Evolutionary conservation across 1,139 yeast genomes (phyloP).

Genomic region (Magnusiomyces clavatus): DNA sequence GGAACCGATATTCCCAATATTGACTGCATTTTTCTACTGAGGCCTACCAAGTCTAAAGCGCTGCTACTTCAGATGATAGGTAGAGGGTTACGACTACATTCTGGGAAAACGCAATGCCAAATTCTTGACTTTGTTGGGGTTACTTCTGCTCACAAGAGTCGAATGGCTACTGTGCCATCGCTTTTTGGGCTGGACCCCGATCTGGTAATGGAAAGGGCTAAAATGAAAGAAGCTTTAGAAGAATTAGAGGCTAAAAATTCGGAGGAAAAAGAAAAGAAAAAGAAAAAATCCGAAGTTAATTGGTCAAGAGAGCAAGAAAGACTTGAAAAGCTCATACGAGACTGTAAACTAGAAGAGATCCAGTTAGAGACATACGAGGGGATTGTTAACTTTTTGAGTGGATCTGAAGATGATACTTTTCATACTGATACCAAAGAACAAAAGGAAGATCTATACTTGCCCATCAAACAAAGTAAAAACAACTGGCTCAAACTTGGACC

Average conservation of each 20-base stretch:
- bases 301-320: constrained; percentile 3
- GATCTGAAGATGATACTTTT: neutral
- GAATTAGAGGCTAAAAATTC: constrained; percentile 6
- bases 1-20: constrained; percentile 93
- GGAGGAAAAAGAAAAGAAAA: constrained; percentile 5
- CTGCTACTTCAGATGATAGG: constrained; percentile 86
- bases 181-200: constrained; percentile 44
- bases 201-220: constrained; percentile 12
- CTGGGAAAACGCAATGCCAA: constrained; percentile 59
- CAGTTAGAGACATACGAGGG: neutral
- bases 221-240: constrained; percentile 5
- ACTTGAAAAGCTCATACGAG: neutral
- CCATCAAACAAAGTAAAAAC: too few species aligned
- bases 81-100: constrained; percentile 65
- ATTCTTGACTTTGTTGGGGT: constrained; percentile 67
- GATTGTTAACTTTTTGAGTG: neutral
- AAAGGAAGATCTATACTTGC: too few species aligned
- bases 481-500: too few species aligned
- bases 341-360: constrained; percentile 1
- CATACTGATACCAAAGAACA: neutral
- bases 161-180: constrained; percentile 56
- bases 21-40: constrained; percentile 67
- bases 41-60: constrained; percentile 75
- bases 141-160: constrained; percentile 39
- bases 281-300: neutral